A percentile compares a stretch with the other conserved stretches of the same genome.
Evolutionary conservation across 176 grass and related monocot species (phyloP).

Genomic region (Hyparrhenia diplandra): DNA sequence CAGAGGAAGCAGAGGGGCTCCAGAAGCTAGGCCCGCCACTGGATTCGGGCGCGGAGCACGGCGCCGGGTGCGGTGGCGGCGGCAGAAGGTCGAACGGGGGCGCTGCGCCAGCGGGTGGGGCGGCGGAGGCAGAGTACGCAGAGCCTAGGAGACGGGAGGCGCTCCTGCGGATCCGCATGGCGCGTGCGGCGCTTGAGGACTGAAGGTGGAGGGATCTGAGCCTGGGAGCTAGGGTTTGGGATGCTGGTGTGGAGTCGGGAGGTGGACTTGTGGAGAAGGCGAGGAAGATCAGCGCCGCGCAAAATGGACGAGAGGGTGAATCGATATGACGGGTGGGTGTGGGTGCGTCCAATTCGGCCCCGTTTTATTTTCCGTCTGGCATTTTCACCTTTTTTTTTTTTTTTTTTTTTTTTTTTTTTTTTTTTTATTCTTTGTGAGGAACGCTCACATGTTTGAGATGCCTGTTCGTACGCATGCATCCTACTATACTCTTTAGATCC

Average conservation of each 20-base stretch:
- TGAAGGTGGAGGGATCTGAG: conserved; percentile 5
- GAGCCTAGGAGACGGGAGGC: conserved; percentile 33
- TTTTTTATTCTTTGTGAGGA: too few species aligned
- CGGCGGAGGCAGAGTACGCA: neutral
- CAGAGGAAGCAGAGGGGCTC: neutral
- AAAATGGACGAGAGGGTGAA: neutral
- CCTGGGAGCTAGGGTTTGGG: conserved; percentile 12
- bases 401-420: too few species aligned
- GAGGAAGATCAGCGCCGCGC: neutral
- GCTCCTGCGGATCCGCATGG: conserved; percentile 50
- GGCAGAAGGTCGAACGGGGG: neutral
- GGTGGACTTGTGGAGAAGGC: neutral
- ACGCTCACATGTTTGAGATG: neutral
- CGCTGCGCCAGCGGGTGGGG: too few species aligned
- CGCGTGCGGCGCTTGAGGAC: neutral
- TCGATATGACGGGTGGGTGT: too few species aligned
- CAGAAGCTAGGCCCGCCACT: rapidly evolving
- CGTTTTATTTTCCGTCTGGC: too few species aligned
- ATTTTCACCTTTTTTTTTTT: too few species aligned
- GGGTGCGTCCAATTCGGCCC: too few species aligned
- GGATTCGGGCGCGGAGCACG: neutral
- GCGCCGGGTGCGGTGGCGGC: neutral
- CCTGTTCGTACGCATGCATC: too few species aligned
- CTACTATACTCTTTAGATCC: too few species aligned
- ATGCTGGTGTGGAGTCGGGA: neutral